Percentiles rank a stretch among this genome's conserved stretches.
Conservation (phyloP, 331 rosid species). For the Dryas integrifolia region DNA sequence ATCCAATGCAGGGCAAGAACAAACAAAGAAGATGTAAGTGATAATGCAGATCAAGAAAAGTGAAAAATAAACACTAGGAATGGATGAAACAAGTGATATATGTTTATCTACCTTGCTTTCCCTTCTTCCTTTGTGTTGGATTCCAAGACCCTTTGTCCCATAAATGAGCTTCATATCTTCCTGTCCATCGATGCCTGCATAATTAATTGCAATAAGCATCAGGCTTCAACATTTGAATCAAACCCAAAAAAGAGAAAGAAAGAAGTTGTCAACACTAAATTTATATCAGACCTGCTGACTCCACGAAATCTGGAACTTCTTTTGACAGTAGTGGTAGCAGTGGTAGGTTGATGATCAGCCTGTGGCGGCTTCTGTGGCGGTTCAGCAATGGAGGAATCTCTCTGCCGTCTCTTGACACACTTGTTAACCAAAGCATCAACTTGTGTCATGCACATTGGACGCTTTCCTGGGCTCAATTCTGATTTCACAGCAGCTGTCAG, state of each 20-base stretch:
- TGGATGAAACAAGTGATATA: not conserved
- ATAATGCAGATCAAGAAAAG: too few species aligned
- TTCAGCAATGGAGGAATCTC: slow-evolving; percentile 27
- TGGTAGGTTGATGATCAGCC: slow-evolving; percentile 32
- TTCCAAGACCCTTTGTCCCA: slow-evolving; percentile 87
- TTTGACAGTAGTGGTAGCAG: slow-evolving; percentile 42
- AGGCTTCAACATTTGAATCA: slow-evolving; percentile 11
- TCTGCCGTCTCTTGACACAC: slow-evolving; percentile 44
- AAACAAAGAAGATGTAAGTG: slow-evolving; percentile 12
- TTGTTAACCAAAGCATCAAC: slow-evolving; percentile 28
- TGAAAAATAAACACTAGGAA: too few species aligned
- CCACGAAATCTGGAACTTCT: slow-evolving; percentile 72
- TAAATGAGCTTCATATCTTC: slow-evolving; percentile 69
- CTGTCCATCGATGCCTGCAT: slow-evolving; percentile 73
- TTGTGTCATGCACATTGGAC: slow-evolving; percentile 38
- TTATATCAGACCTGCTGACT: slow-evolving; percentile 48
- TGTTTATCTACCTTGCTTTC: slow-evolving; percentile 58
- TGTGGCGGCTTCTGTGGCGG: slow-evolving; percentile 22
- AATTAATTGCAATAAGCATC: not conserved
- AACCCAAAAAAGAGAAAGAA: not conserved
- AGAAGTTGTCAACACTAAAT: not conserved
- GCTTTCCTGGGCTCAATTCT: slow-evolving; percentile 33
- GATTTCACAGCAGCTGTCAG: slow-evolving; percentile 35
- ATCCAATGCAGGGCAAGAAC: slow-evolving; percentile 26
- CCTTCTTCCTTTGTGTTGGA: slow-evolving; percentile 77